phyloP scores from a whole-genome alignment of 169 alveolate species.

The Plasmodium knowlesi region DNA sequence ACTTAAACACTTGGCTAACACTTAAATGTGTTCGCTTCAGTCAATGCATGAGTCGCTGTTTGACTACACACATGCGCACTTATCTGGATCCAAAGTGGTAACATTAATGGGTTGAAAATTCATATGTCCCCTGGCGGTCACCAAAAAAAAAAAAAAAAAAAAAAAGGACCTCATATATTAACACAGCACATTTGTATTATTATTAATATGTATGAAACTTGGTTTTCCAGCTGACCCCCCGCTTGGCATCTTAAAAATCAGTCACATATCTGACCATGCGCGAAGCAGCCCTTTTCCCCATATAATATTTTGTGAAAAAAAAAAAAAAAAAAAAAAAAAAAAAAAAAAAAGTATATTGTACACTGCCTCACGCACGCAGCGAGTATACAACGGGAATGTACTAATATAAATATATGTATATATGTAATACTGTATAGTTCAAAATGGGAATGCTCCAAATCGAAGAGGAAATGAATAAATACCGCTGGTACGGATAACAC shows the following conservation, averaged over 20 bases:
- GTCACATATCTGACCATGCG: not conserved
- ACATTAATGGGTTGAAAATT: not conserved
- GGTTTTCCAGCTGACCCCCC: not conserved
- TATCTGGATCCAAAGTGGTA: not conserved
- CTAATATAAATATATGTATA: not conserved
- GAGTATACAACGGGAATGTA: not conserved
- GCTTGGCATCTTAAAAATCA: not conserved
- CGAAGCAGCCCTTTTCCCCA: not conserved
- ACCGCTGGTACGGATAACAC: not conserved
- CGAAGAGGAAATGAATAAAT: not conserved
- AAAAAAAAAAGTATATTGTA: not conserved
- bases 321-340: not conserved
- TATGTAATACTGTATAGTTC: not conserved
- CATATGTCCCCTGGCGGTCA: not conserved
- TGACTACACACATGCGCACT: not conserved
- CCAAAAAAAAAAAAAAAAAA: not conserved
- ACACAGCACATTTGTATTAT: not conserved
- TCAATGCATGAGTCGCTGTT: not conserved
- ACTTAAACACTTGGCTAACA: not conserved
- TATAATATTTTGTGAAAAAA: not conserved
- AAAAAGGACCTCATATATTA: not conserved
- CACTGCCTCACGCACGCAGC: not conserved
- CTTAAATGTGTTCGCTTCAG: not conserved
- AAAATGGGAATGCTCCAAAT: not conserved
- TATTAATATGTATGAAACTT: not conserved